Percentiles rank a stretch among this genome's conserved stretches.
Conservation (phyloP, 768 basidiomycete species). For the Tubosaeta brunneosetosa region DNA sequence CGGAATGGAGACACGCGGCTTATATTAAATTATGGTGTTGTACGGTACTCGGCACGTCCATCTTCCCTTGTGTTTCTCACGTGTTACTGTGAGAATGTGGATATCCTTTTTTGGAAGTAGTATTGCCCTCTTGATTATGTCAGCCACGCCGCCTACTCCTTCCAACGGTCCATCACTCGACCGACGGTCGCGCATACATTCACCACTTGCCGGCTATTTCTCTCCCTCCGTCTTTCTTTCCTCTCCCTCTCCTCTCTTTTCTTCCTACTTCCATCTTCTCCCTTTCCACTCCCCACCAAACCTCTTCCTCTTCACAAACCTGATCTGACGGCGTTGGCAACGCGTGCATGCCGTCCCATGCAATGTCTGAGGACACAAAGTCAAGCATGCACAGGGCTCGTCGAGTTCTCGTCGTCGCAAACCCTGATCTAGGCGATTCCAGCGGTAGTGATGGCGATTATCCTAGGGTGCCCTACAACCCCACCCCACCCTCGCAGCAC, state of each 20-base stretch:
- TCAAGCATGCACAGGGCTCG: constrained; percentile 31
- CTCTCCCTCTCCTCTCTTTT: background rate
- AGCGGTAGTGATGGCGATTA: constrained; percentile 38
- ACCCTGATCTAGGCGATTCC: constrained; percentile 51
- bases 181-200: constrained; percentile 27
- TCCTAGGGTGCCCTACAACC: constrained; percentile 8
- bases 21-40: constrained; percentile 4
- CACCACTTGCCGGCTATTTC: constrained; percentile 18
- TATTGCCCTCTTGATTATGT: constrained; percentile 29
- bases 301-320: background rate
- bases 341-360: constrained; percentile 29
- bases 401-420: constrained; percentile 54
- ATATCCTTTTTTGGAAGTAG: constrained; percentile 4
- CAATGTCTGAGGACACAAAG: constrained; percentile 62
- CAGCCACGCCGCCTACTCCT: constrained; percentile 24
- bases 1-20: constrained; percentile 20
- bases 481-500: constrained; percentile 19
- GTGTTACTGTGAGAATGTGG: constrained; percentile 4
- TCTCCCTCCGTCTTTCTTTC: background rate
- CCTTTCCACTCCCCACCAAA: background rate
- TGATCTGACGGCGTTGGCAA: constrained; percentile 26
- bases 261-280: background rate
- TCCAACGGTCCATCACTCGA: constrained; percentile 26
- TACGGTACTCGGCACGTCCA: too few species aligned
- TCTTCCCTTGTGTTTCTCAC: constrained; percentile 8